phyloP scores from a whole-genome alignment of 495 filamentous ascomycete genomes.

The Penicillium ochrochloron region DNA sequence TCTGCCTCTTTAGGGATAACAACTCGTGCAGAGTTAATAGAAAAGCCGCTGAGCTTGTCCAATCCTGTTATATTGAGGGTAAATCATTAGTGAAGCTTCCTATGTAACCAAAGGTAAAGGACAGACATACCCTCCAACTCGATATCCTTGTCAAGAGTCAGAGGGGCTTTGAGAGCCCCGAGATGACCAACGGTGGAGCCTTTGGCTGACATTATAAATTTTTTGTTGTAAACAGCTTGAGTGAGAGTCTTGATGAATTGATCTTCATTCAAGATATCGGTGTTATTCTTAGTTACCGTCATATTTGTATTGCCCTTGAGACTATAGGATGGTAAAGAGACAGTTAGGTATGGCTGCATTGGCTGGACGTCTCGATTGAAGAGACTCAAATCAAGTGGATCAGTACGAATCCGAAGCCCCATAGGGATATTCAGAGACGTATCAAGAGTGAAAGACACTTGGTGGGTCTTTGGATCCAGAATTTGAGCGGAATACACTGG shows the following conservation, averaged over 20 bases:
- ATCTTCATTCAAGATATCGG: conserved; percentile 40
- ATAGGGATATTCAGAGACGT: conserved; percentile 41
- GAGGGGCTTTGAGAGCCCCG: conserved; percentile 39
- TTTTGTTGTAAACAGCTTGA: conserved; percentile 42
- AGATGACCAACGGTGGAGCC: conserved; percentile 40
- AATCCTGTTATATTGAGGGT: conserved; percentile 29
- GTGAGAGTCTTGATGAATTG: conserved; percentile 43
- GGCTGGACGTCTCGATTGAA: conserved; percentile 41
- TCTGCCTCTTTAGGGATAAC: conserved; percentile 41
- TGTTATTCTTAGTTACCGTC: conserved; percentile 38
- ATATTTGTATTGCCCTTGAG: conserved; percentile 43
- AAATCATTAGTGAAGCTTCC: not conserved
- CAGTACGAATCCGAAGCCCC: conserved; percentile 37
- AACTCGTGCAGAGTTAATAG: conserved; percentile 46
- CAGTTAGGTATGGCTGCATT: conserved; percentile 38
- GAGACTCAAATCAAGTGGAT: conserved; percentile 40
- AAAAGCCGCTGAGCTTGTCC: conserved; percentile 48
- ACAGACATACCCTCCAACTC: conserved; percentile 31
- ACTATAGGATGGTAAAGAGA: conserved; percentile 39
- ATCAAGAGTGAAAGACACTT: conserved; percentile 42
- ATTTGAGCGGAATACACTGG: conserved; percentile 44
- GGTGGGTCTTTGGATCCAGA: conserved; percentile 35
- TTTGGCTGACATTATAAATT: conserved; percentile 40
- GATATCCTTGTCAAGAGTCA: conserved; percentile 47
- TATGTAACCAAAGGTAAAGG: not conserved